Conservation (phyloP, 2,329 filamentous ascomycete species). For the Pseudohalonectria lignicola region DNA sequence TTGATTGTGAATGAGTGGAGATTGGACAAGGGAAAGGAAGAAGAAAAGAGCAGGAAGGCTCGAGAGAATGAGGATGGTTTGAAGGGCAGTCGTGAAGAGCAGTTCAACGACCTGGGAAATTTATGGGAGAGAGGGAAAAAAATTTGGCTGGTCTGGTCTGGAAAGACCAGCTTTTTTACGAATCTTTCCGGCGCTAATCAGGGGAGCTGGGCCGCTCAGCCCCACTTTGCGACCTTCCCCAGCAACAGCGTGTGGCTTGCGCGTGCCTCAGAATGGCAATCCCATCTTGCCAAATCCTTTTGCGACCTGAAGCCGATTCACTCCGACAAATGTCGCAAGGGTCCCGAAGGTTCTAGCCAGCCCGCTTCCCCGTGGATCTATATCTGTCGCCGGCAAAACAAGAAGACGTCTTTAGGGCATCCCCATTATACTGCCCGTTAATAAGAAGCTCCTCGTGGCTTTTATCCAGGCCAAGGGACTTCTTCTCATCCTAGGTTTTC, state of each 20-base stretch:
- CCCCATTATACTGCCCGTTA: neutral
- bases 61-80: constrained; percentile 1
- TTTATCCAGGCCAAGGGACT: too few relatives aligned
- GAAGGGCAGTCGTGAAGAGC: constrained; percentile 23
- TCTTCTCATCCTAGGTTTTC: neutral
- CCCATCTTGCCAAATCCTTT: too few relatives aligned
- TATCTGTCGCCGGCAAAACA: too few relatives aligned
- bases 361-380: too few relatives aligned
- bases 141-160: constrained; percentile 31
- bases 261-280: neutral
- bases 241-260: constrained; percentile 3
- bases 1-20: constrained; percentile 51
- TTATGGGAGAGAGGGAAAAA: constrained; percentile 34
- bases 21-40: constrained; percentile 35
- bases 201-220: constrained; percentile 1
- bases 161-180: constrained; percentile 37
- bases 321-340: neutral
- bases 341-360: neutral
- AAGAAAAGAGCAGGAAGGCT: constrained; percentile 22
- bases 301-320: too few relatives aligned
- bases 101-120: constrained; percentile 27
- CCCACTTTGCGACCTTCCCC: constrained; percentile 4
- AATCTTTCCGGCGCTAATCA: constrained; percentile 35
- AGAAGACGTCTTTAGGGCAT: neutral
- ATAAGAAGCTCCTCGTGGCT: neutral